Evolutionary conservation across 148 eudicot genomes (phyloP).

Genomic region (Vaccinium vitisidaea): DNA sequence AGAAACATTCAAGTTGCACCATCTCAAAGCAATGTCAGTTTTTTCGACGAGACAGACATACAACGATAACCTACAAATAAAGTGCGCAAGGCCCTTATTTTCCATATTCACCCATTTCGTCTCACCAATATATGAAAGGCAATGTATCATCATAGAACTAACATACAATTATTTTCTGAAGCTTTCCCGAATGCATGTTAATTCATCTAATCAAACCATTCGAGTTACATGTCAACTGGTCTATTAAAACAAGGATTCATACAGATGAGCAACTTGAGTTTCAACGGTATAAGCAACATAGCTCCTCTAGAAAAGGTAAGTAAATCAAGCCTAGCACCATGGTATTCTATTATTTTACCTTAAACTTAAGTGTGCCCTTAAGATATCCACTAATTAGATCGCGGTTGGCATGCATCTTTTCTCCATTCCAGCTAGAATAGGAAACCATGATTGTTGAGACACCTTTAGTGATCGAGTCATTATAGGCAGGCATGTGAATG

Average conservation of each 20-base stretch:
- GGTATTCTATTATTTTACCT: slow-evolving; percentile 35
- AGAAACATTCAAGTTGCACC: not conserved
- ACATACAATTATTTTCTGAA: not conserved
- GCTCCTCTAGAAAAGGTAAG: not conserved
- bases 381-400: slow-evolving; percentile 63
- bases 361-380: slow-evolving; percentile 70
- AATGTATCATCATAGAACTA: not conserved
- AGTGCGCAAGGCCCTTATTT: not conserved
- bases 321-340: not conserved
- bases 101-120: not conserved
- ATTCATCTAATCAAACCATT: not conserved
- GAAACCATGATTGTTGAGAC: slow-evolving; percentile 86
- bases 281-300: not conserved
- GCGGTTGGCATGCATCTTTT: slow-evolving; percentile 80
- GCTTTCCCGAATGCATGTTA: not conserved
- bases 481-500: slow-evolving; percentile 86
- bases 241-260: slow-evolving; percentile 5
- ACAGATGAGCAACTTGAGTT: not conserved
- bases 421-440: slow-evolving; percentile 87
- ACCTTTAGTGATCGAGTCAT: slow-evolving; percentile 69
- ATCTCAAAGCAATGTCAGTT: not conserved
- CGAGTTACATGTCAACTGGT: not conserved
- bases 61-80: not conserved
- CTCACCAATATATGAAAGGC: not conserved
- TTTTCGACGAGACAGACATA: not conserved